Evolutionary conservation across 306 rosid genomes (phyloP), one percentile per base, ranked within the genome.

Genomic region (Pachyrhizus erosus): DNA sequence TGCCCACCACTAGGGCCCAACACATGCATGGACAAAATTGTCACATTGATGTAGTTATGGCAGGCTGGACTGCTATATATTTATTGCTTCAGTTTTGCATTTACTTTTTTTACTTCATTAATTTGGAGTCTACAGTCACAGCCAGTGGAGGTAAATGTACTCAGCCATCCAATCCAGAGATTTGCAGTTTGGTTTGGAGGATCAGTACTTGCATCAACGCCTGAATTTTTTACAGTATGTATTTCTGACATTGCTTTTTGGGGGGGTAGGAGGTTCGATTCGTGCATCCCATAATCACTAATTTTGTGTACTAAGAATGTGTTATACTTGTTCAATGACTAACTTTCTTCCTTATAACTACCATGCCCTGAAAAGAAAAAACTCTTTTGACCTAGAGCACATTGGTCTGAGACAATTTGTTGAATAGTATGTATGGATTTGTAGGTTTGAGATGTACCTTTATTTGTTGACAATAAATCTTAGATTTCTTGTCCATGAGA

Each of bases 151-250:
- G 98, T 96, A 84, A 96, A 96, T 86, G 99, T 96, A 26, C 88
- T 93, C 66, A 93, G 99, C 82, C 94, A 96, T 86, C 97, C 99
- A 64, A 92, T 96, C 87, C 99, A 96, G 92, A 96, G 97, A 88
- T 93, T 85, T 87, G 99, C 99, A 73, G 99, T 96, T 85, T 96
- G 99, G 99, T 96, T 96, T 80, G 99, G 99, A 73, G 99, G 99
- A 61, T 96, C 99, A 13, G 97, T 96, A 29, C 99, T 96, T 77
- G 98, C 99, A 76, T 96, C 99, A 78, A 96, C 99, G 43, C 99
- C 98, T 8, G 99, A 96, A 45, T 96, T 92, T 90, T 96, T 90
- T 80, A 88, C 86, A 89, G 99, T 96, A 90, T 64, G 90, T 73
- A 77, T 77, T 20, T 60, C 62, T 26, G n/a, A 55, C 2, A 57